phyloP scores from a whole-genome alignment of 805 yeast species.

The Wickerhamiella musiphila region DNA sequence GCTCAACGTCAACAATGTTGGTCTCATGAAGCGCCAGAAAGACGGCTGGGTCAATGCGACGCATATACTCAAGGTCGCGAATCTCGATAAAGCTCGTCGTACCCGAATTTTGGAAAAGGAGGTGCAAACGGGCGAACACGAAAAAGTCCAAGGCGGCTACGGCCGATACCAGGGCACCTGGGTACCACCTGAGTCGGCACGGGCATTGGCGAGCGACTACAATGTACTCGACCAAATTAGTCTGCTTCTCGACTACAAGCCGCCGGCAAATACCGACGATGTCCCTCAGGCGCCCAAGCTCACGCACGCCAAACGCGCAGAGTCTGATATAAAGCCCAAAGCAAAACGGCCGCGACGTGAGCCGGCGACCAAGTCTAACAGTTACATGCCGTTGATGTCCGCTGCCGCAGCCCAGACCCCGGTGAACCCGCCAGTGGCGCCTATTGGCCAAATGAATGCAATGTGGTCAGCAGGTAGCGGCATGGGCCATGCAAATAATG shows the following conservation, averaged over 20 bases:
- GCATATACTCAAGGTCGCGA: constrained; percentile 82
- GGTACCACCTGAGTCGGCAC: constrained; percentile 74
- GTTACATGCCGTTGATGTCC: too few species aligned
- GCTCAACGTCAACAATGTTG: constrained; percentile 47
- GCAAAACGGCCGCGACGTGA: constrained; percentile 4
- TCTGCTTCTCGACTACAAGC: constrained; percentile 49
- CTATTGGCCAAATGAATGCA: constrained; percentile 4
- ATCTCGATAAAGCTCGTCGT: constrained; percentile 84
- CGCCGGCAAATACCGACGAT: constrained; percentile 21
- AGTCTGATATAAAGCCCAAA: constrained; percentile 10
- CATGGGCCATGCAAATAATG: too few species aligned
- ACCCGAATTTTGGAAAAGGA: constrained; percentile 84
- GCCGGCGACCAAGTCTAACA: background rate
- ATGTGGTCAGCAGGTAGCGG: too few species aligned
- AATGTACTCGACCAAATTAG: constrained; percentile 43
- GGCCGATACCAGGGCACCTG: constrained; percentile 96
- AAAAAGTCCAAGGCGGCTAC: constrained; percentile 92
- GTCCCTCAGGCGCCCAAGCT: constrained; percentile 42
- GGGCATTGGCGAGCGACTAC: constrained; percentile 44
- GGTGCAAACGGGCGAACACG: constrained; percentile 79
- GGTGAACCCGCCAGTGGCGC: too few species aligned
- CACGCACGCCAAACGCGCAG: constrained; percentile 24
- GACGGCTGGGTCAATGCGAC: constrained; percentile 98
- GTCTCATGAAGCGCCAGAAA: constrained; percentile 72
- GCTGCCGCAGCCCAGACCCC: background rate